Evolutionary conservation across 139 green algal species (phyloP), one percentile per base, ranked within the genome.

Genomic region (Chlamydomonas sp.): DNA sequence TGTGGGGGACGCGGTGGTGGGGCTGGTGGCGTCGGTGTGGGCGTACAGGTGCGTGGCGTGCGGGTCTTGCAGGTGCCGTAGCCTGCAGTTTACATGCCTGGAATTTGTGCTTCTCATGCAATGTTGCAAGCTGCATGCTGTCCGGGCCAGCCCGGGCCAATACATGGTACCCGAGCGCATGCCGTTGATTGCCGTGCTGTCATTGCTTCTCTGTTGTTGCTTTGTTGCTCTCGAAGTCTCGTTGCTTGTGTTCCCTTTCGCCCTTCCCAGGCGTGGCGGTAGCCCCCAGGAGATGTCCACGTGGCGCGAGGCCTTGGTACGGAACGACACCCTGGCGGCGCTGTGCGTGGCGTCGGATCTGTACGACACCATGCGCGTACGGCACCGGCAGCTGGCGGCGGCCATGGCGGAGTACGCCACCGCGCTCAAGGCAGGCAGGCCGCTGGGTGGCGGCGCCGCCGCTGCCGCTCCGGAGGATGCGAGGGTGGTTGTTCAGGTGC

Each of bases 21-120:
- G 78, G 9, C 61, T 83, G 62, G 7, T 83, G 78, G 78, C 62
- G 62, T 83, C 78, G 62, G 8, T 71, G 62, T 83, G 78, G 78
- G 78, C 60, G 20, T 83, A 66, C 78, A 83, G 78, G 78, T 80
- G 2, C 4, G 74, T 6, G 12, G 68, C 14, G 14, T 7, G 68
- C 9, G 14, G 31, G 31, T 49, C 31, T 49, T 49, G 31, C 31
- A 49, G 31, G 31, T 49, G 68, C 71, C 18, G 18, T 10, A 58
- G 3, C 20, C 59, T 58, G 4, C 5, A 12, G 7, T 5, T 74
- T 12, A 31, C 68, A 31, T 18, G 74, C 8, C 3, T 3, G 8
- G 49, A 7, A 3, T 8, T 5, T 18, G 9, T 63, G 10, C 74
- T 3, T 60, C 72, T 15, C 72, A 7, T 78, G 72, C 31, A 8